A percentile compares a stretch with the other conserved stretches of the same genome.
phyloP scores from a whole-genome alignment of 495 filamentous ascomycete genomes.

The Parathielavia appendiculata region DNA sequence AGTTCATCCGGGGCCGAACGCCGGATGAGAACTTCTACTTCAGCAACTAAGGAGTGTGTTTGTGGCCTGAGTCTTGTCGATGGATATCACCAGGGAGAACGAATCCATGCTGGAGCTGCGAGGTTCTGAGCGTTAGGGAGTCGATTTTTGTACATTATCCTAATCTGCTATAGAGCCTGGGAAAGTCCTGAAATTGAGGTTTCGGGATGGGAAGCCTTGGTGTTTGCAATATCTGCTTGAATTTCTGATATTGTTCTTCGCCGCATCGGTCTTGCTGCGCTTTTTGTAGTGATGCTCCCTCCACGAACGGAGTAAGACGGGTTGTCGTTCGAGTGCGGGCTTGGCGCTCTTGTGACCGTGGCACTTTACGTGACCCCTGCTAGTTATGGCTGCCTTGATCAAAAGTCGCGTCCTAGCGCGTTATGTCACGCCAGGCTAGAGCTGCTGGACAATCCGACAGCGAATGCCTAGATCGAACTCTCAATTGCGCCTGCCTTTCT shows the following conservation, averaged over 20 bases:
- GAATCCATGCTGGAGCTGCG: background rate
- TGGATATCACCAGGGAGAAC: conserved; percentile 1
- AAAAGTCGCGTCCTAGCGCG: conserved; percentile 25
- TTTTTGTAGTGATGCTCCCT: background rate
- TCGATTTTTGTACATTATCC: conserved; percentile 24
- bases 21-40: conserved; percentile 94
- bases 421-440: conserved; percentile 10
- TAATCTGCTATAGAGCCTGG: conserved; percentile 26
- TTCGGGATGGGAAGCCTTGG: conserved; percentile 15
- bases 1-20: conserved; percentile 82
- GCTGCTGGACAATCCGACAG: background rate
- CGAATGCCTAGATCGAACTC: background rate
- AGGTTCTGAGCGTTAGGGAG: conserved; percentile 14
- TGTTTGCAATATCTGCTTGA: background rate
- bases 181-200: conserved; percentile 21
- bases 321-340: background rate
- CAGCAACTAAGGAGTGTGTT: conserved; percentile 19
- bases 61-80: background rate
- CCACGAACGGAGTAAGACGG: background rate
- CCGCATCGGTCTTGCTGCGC: background rate
- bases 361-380: conserved; percentile 25
- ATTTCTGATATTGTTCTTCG: background rate
- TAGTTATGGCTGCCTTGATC: conserved; percentile 14
- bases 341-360: conserved; percentile 17
- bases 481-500: background rate